Percentiles rank a stretch among this genome's conserved stretches.
These are phyloP conservation scores for Podaxis carcinomalis DNA, from an alignment of 768 basidiomycete species.

Conservation along the genomic window DNA sequence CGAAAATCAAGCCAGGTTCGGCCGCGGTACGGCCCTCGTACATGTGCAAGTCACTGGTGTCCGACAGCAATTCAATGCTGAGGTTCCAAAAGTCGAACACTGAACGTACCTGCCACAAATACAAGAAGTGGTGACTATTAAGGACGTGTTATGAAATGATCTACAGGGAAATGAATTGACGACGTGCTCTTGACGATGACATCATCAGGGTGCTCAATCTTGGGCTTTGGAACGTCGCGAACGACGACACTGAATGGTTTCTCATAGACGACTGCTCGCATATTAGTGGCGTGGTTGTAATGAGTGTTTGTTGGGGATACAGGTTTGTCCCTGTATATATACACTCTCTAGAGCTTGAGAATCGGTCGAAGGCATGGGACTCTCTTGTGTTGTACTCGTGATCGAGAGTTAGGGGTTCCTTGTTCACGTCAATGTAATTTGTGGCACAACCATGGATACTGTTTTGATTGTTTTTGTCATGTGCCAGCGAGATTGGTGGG, in stretches of 20 bases:
- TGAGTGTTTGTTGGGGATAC: neutral
- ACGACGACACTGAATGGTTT: constrained; percentile 44
- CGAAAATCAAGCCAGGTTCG: constrained; percentile 45
- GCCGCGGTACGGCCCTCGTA: constrained; percentile 53
- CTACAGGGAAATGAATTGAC: neutral
- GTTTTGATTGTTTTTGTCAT: neutral
- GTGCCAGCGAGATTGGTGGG: neutral
- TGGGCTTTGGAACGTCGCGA: constrained; percentile 41
- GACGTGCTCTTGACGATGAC: constrained; percentile 41
- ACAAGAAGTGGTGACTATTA: constrained; percentile 44
- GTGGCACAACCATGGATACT: neutral
- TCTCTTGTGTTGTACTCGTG: neutral
- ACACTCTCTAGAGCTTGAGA: neutral
- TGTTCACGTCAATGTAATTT: neutral
- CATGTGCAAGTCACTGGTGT: constrained; percentile 46
- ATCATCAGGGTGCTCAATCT: constrained; percentile 48
- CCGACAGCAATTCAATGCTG: neutral
- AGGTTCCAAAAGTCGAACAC: neutral
- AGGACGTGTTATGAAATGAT: neutral
- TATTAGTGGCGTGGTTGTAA: constrained; percentile 11
- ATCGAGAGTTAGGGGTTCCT: no score
- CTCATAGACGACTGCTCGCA: constrained; percentile 56
- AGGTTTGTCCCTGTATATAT: neutral
- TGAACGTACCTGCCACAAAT: constrained; percentile 43
- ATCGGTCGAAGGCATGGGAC: neutral